These are phyloP conservation scores for Chlorella sorokiniana DNA, from an alignment of 139 green algal genomes.

Conservation along the genomic window DNA sequence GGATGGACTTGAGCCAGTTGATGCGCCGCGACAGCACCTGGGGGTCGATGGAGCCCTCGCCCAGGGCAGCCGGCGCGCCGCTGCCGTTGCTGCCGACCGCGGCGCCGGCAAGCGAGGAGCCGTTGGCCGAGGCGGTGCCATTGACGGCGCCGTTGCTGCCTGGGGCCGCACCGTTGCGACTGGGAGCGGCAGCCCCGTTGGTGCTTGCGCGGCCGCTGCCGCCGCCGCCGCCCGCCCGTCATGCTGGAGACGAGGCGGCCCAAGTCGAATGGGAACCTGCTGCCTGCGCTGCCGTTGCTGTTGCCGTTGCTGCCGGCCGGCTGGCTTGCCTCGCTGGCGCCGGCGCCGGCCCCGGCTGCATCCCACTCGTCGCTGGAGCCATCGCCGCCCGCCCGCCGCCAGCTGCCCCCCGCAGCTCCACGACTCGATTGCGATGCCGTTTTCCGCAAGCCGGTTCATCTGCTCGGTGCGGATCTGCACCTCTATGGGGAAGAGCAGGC, in stretches of 20 bases:
- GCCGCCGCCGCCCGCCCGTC: neutral
- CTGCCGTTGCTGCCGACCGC: neutral
- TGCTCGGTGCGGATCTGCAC: constrained; percentile 57
- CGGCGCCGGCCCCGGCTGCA: neutral
- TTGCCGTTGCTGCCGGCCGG: neutral
- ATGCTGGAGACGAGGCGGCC: constrained; percentile 7
- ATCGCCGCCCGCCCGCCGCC: neutral
- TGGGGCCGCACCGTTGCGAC: neutral
- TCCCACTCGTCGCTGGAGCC: neutral
- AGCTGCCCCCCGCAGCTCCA: constrained; percentile 28
- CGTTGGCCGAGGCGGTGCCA: neutral
- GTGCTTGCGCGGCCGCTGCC: neutral
- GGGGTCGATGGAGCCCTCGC: constrained; percentile 15
- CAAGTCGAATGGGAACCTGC: constrained; percentile 14
- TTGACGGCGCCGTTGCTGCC: neutral
- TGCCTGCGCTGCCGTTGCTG: neutral
- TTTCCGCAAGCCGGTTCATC: constrained; percentile 79
- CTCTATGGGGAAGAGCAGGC: constrained; percentile 67
- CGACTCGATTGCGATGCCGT: constrained; percentile 65
- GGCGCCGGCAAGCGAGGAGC: neutral
- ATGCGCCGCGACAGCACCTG: constrained; percentile 49
- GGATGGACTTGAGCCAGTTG: constrained; percentile 81
- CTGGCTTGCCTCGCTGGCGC: neutral
- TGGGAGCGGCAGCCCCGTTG: neutral
- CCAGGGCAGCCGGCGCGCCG: neutral